These are phyloP conservation scores for Pythium pyrilobum DNA, from an alignment of 352 stramenopile species.

Conservation along the genomic window DNA sequence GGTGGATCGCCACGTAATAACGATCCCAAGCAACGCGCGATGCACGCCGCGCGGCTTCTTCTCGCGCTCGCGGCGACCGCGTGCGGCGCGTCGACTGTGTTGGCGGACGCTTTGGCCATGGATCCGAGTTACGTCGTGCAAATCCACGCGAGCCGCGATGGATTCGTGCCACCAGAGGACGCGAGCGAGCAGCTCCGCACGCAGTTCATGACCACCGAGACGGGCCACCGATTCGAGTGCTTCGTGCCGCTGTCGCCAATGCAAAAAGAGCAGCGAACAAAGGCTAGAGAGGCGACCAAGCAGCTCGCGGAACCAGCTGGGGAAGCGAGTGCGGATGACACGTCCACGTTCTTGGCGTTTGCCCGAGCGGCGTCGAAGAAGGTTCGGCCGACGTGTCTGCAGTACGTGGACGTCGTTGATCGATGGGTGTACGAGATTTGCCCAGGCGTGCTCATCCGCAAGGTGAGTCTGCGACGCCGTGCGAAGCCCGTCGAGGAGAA, in stretches of 20 bases:
- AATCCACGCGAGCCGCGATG: slow-evolving; percentile 43
- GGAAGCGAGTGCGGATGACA: not conserved
- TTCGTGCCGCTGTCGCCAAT: slow-evolving; percentile 43
- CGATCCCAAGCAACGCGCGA: not conserved
- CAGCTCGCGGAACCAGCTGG: not conserved
- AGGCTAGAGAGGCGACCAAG: not conserved
- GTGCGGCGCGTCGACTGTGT: not conserved
- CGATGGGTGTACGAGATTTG: slow-evolving; percentile 72
- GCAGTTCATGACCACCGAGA: slow-evolving; percentile 59
- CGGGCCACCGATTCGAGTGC: slow-evolving; percentile 67
- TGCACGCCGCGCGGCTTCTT: not conserved
- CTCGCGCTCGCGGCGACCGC: not conserved
- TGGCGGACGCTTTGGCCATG: not conserved
- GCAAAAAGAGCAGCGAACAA: not conserved
- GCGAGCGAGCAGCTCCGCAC: slow-evolving; percentile 21
- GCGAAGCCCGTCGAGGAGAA: not conserved
- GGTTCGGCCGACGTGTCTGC: slow-evolving; percentile 56
- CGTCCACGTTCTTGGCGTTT: slow-evolving; percentile 46
- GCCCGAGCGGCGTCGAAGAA: slow-evolving; percentile 46
- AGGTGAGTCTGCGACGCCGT: slow-evolving; percentile 24
- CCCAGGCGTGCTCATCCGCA: slow-evolving; percentile 44
- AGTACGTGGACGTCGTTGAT: slow-evolving; percentile 44
- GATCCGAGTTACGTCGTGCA: slow-evolving; percentile 67
- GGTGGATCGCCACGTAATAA: slow-evolving; percentile 16
- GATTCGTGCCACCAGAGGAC: slow-evolving; percentile 21